Conservation (phyloP, 2,329 filamentous ascomycete genomes). For the Clonostachys chloroleuca region DNA sequence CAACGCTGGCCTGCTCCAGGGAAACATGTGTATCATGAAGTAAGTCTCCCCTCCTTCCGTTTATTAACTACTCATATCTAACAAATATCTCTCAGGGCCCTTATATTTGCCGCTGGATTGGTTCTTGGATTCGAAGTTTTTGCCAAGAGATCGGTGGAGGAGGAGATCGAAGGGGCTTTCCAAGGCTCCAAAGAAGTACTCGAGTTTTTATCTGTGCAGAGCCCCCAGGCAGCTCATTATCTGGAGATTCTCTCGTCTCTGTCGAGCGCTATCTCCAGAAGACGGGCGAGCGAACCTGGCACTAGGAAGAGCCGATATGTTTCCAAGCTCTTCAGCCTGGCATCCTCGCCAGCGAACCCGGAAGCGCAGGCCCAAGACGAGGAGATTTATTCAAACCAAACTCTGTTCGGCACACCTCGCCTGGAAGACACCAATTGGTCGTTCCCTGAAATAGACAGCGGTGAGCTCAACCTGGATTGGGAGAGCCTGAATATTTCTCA, state of each 20-base stretch:
- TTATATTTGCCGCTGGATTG: conserved; percentile 51
- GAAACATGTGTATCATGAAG: conserved; percentile 58
- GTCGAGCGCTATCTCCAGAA: conserved; percentile 35
- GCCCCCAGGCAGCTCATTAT: conserved; percentile 53
- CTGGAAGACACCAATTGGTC: neutral
- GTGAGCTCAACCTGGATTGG: conserved; percentile 15
- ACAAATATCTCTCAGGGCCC: conserved; percentile 27
- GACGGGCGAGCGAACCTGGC: conserved; percentile 18
- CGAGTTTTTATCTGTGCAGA: conserved; percentile 37
- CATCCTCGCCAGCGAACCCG: neutral
- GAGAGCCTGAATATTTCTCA: conserved; percentile 20
- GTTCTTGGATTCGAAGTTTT: conserved; percentile 54
- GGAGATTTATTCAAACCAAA: neutral
- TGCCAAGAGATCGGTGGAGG: conserved; percentile 36
- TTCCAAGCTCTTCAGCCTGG: conserved; percentile 11
- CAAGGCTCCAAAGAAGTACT: conserved; percentile 44
- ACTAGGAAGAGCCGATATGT: conserved; percentile 16
- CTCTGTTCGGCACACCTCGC: neutral
- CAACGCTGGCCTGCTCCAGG: conserved; percentile 34
- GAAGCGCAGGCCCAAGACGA: neutral
- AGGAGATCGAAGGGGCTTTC: conserved; percentile 43
- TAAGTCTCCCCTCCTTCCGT: conserved; percentile 18
- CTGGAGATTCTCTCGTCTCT: conserved; percentile 47
- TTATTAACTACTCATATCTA: neutral
- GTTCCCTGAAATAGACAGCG: neutral